phyloP scores from a whole-genome alignment of 2,329 filamentous ascomycete species.

The Zasmidium angulare region DNA sequence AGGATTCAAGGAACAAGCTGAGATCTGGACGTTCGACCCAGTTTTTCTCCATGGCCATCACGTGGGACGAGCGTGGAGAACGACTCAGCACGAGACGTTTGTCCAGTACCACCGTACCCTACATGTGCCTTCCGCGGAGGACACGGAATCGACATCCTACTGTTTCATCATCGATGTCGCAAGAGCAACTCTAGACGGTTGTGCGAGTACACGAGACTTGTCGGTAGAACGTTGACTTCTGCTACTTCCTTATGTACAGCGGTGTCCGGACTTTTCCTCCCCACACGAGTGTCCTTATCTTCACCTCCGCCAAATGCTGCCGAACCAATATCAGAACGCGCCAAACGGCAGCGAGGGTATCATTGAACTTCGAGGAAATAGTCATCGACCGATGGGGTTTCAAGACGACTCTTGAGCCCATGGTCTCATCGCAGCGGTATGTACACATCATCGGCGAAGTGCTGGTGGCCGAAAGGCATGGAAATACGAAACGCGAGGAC shows the following conservation, averaged over 20 bases:
- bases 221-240: not conserved
- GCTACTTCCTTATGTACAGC: not conserved
- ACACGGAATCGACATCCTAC: not conserved
- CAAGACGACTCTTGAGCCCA: not conserved
- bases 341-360: conserved; percentile 13
- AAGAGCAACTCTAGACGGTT: not conserved
- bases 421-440: not conserved
- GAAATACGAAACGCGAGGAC: not conserved
- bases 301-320: not conserved
- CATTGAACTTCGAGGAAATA: conserved; percentile 3
- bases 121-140: no score
- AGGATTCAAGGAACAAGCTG: not conserved
- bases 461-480: not conserved
- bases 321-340: not conserved
- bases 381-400: not conserved
- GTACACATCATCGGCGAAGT: conserved; percentile 1
- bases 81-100: not conserved
- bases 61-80: not conserved
- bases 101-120: not conserved
- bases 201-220: not conserved
- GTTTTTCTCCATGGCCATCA: not conserved
- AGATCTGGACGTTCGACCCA: not conserved
- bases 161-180: not conserved
- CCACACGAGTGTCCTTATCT: not conserved
- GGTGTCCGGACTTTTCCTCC: not conserved